A percentile compares a stretch with the other conserved stretches of the same genome.
These are phyloP conservation scores for Lactifluus subvellereus DNA, from an alignment of 768 basidiomycete species.

Conservation along the genomic window DNA sequence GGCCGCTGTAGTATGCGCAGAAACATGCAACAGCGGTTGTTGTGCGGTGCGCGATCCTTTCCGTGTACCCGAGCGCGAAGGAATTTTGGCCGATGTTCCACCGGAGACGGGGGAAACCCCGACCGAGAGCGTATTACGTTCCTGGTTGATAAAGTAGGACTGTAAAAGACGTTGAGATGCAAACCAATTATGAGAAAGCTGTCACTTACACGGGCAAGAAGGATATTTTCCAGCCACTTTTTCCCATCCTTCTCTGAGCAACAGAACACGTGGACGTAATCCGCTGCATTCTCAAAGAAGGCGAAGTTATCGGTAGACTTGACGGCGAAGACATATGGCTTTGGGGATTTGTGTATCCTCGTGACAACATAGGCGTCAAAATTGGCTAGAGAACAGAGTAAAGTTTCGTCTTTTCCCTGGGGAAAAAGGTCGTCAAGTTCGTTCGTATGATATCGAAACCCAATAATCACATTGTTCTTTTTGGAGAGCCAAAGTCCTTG, in stretches of 20 bases:
- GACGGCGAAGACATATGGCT: conserved; percentile 76
- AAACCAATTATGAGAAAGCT: background rate
- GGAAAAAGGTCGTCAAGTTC: conserved; percentile 3
- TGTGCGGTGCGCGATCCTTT: conserved; percentile 38
- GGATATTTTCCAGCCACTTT: conserved; percentile 73
- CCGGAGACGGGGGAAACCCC: conserved; percentile 28
- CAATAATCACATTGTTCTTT: conserved; percentile 66
- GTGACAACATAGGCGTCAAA: conserved; percentile 86
- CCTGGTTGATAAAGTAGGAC: conserved; percentile 83
- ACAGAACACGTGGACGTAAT: conserved; percentile 85
- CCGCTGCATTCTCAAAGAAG: conserved; percentile 80
- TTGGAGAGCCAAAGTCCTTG: conserved; percentile 85
- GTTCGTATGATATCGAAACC: background rate
- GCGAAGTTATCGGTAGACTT: conserved; percentile 85
- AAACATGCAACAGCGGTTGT: conserved; percentile 42
- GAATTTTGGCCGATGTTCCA: conserved; percentile 30
- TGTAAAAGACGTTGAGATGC: conserved; percentile 28
- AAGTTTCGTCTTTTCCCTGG: conserved; percentile 78
- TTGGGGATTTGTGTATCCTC: conserved; percentile 73
- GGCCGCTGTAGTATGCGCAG: conserved; percentile 36
- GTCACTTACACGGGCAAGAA: conserved; percentile 70
- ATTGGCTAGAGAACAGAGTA: conserved; percentile 79
- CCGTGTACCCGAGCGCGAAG: conserved; percentile 36
- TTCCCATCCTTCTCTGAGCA: conserved; percentile 69
- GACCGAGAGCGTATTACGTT: conserved; percentile 61